Conservation (phyloP, 1,284 basidiomycete species). For the Fistulina hepatica region DNA sequence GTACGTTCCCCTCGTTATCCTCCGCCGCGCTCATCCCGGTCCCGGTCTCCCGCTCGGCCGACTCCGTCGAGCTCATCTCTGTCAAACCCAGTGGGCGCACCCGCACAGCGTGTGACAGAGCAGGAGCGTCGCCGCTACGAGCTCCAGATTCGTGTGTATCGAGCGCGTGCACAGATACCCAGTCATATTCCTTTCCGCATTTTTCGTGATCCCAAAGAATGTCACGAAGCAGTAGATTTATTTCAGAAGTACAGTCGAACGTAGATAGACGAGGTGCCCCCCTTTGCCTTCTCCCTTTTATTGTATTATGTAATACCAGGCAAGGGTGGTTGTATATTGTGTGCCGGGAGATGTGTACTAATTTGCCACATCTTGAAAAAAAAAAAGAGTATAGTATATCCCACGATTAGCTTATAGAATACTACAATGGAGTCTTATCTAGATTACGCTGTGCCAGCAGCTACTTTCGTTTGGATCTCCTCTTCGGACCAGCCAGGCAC, state of each 20-base stretch:
- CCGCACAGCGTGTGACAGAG: constrained; percentile 27
- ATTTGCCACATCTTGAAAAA: no score
- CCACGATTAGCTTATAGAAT: no score
- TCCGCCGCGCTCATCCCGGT: constrained; percentile 5
- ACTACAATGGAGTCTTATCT: no score
- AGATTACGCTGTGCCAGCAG: no score
- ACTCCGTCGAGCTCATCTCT: constrained; percentile 12
- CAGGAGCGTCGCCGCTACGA: constrained; percentile 42
- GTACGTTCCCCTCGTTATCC: constrained; percentile 1
- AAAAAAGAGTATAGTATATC: no score
- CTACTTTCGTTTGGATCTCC: no score
- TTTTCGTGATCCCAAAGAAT: constrained; percentile 56
- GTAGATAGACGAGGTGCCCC: no score
- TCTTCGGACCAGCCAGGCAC: constrained; percentile 24
- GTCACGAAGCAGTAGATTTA: constrained; percentile 42
- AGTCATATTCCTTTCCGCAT: constrained; percentile 44
- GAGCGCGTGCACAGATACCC: constrained; percentile 46
- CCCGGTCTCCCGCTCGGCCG: constrained; percentile 11
- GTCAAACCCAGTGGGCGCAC: constrained; percentile 13
- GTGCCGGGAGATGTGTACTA: no score
- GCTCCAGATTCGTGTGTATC: constrained; percentile 50
- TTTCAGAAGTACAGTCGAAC: no score
- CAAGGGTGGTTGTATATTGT: no score
- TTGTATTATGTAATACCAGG: no score
- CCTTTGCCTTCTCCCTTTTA: no score